These are phyloP conservation scores for Mantamonas sphyraenae DNA, from an alignment of 78 protist genomes.

Conservation along the genomic window DNA sequence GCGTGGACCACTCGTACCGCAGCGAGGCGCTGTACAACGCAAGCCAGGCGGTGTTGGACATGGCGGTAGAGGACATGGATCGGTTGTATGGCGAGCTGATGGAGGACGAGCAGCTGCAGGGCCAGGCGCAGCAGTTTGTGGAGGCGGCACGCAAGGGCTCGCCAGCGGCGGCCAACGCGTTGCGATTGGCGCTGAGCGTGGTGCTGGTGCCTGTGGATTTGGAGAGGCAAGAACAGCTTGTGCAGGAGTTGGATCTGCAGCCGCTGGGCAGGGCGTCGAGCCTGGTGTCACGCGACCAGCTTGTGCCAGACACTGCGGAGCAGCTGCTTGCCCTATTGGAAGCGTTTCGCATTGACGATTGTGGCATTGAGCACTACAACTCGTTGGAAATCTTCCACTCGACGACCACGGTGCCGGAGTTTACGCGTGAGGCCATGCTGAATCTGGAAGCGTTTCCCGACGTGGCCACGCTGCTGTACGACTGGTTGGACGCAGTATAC, in stretches of 20 bases:
- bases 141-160: neutral
- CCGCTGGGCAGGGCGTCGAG: too few species aligned
- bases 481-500: neutral
- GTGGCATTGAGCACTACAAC: neutral
- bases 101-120: conserved; percentile 4
- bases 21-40: too few species aligned
- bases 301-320: too few species aligned
- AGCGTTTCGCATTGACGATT: neutral
- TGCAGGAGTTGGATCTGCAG: neutral
- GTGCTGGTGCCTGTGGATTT: neutral
- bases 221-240: neutral
- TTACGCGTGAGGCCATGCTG: too few species aligned
- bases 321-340: neutral
- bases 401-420: too few species aligned
- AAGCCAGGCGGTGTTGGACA: too few species aligned
- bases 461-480: neutral
- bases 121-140: neutral
- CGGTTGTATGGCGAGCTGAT: too few species aligned
- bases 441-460: neutral
- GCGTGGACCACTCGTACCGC: too few species aligned
- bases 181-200: neutral
- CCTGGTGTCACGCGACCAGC: too few species aligned
- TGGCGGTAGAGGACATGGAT: too few species aligned
- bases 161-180: neutral
- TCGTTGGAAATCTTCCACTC: neutral